These are phyloP conservation scores for Cryptosporidium andersoni DNA, from an alignment of 169 alveolate genomes.

Conservation along the genomic window DNA sequence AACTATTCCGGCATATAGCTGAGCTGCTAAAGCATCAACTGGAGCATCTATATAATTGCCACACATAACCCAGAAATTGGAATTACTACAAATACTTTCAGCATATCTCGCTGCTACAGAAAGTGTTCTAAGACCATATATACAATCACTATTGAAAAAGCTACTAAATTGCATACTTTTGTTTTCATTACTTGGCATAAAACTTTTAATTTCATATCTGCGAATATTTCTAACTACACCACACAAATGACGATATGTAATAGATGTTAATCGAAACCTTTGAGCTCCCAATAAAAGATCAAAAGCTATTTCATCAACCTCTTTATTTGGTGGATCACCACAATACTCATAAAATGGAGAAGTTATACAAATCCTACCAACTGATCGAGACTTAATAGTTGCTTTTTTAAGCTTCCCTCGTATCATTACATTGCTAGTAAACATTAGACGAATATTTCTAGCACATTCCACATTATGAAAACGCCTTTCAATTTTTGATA, in stretches of 20 bases:
- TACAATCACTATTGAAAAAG: slow-evolving; percentile 66
- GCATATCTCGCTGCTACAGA: slow-evolving; percentile 64
- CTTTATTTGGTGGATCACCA: slow-evolving; percentile 10
- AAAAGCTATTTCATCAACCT: slow-evolving; percentile 60
- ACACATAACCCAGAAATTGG: slow-evolving; percentile 70
- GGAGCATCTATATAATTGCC: slow-evolving; percentile 42
- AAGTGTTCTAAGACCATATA: slow-evolving; percentile 62
- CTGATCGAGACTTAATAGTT: slow-evolving; percentile 49
- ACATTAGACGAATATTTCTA: slow-evolving; percentile 55
- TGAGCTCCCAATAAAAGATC: slow-evolving; percentile 59
- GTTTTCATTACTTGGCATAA: slow-evolving; percentile 45
- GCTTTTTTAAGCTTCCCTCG: slow-evolving; percentile 40
- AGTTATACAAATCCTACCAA: slow-evolving; percentile 47
- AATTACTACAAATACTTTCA: slow-evolving; percentile 58
- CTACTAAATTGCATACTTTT: slow-evolving; percentile 37
- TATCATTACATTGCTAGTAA: slow-evolving; percentile 46
- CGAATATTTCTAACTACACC: slow-evolving; percentile 55
- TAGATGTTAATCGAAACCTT: slow-evolving; percentile 43
- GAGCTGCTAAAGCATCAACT: slow-evolving; percentile 69
- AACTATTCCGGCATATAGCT: slow-evolving; percentile 52
- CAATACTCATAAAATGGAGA: slow-evolving; percentile 53
- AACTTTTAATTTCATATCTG: slow-evolving; percentile 33
- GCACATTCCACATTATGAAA: slow-evolving; percentile 53
- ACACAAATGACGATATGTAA: slow-evolving; percentile 58
- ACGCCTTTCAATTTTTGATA: slow-evolving; percentile 46